These are phyloP conservation scores for Chlamydomonas sphaeroides DNA, from an alignment of 139 green algal genomes.

Conservation along the genomic window DNA sequence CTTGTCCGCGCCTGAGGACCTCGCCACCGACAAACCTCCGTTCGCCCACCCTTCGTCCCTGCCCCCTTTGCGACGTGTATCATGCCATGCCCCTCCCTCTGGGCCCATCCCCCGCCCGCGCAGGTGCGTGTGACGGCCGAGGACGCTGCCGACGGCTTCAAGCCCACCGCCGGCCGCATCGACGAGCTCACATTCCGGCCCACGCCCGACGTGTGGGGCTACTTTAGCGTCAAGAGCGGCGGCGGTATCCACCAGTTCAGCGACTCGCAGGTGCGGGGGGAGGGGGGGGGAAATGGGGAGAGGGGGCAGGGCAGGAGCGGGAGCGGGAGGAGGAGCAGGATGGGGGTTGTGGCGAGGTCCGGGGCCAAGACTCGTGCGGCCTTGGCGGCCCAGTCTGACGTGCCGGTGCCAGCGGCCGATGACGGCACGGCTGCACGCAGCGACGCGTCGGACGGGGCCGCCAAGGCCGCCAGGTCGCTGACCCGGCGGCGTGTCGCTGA, in stretches of 20 bases:
- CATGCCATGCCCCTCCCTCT: too few relatives aligned
- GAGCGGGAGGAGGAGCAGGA: neutral
- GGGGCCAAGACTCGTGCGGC: neutral
- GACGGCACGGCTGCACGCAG: too few relatives aligned
- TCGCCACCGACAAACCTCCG: too few relatives aligned
- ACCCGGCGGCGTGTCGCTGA: too few relatives aligned
- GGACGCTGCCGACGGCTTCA: constrained; percentile 96
- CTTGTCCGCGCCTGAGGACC: too few relatives aligned
- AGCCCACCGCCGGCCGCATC: constrained; percentile 93
- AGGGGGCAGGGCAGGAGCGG: neutral
- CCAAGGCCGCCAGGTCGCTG: too few relatives aligned
- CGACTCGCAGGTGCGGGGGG: constrained; percentile 89
- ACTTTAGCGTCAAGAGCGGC: constrained; percentile 95
- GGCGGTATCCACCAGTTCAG: constrained; percentile 97
- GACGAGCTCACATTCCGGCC: constrained; percentile 90
- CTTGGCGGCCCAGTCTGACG: too few relatives aligned
- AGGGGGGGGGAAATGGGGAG: neutral
- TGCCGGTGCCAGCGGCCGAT: neutral
- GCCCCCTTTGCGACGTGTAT: too few relatives aligned
- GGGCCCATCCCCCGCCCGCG: neutral
- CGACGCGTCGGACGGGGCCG: too few relatives aligned
- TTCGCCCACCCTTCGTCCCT: too few relatives aligned
- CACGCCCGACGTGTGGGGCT: constrained; percentile 92
- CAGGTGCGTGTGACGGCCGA: constrained; percentile 93
- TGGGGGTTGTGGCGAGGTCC: neutral